Percentiles rank a stretch among this genome's conserved stretches.
These are phyloP conservation scores for Carex myosuroides DNA, from an alignment of 176 grass and related monocot species.

Conservation along the genomic window DNA sequence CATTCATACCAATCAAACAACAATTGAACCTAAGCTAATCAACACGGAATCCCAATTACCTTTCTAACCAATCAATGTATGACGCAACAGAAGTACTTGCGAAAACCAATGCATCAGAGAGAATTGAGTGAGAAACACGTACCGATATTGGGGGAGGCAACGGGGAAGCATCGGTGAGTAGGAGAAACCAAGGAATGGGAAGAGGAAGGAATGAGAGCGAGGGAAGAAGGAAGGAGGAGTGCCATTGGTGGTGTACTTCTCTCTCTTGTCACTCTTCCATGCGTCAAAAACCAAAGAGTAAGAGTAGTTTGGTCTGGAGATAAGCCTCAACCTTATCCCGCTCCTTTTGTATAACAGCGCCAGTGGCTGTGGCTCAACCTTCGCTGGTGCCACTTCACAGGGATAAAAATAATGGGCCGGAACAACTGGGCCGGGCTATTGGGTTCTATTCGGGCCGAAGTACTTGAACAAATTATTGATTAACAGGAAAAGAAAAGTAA, in stretches of 20 bases:
- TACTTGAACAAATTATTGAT: not conserved
- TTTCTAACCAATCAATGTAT: not conserved
- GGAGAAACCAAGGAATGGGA: not conserved
- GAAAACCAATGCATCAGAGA: not conserved
- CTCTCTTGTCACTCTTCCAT: slow-evolving; percentile 2
- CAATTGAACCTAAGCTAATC: not conserved
- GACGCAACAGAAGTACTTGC: not conserved
- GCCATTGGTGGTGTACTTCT: slow-evolving; percentile 35
- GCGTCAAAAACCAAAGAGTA: not conserved
- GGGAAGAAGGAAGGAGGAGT: slow-evolving; percentile 45
- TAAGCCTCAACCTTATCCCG: slow-evolving; percentile 24
- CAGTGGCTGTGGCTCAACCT: not conserved
- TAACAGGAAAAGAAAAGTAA: not conserved
- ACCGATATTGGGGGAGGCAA: not conserved
- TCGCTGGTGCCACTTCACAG: not conserved
- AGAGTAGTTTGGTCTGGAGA: not conserved
- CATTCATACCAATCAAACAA: not conserved
- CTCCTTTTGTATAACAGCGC: not conserved
- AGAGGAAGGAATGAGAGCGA: slow-evolving; percentile 37
- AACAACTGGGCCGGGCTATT: not conserved
- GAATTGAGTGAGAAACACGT: not conserved
- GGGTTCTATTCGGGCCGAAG: too few species aligned
- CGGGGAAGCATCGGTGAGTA: slow-evolving; percentile 4
- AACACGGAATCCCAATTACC: not conserved
- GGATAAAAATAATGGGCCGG: not conserved